Evolutionary conservation across 140 eudicot genomes (phyloP), one percentile per base, ranked within the genome.

Genomic region (Oenanthe javanica): DNA sequence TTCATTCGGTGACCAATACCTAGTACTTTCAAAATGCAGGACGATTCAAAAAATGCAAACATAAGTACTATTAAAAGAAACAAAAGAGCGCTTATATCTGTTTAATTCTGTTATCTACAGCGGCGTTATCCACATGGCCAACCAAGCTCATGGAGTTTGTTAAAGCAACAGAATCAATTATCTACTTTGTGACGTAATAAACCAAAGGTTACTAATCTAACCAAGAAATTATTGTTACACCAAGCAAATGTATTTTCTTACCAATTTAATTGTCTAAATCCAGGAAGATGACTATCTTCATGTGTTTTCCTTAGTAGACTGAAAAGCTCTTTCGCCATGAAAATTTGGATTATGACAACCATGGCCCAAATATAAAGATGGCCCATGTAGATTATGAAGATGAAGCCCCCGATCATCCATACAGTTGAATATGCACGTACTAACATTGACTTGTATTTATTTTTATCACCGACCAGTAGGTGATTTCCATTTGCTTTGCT

Each of bases 371-470:
- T 95, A 88, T 92, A 92, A n/a, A 95, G 95, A 93, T 95, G 99
- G 48, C 99, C 99, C 97, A 95, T 86, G 90, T 95, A 92, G 72
- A 95, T 86, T 77, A 92, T 85, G 52, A 86, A 87, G 76, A 82
- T 89, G 83, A 95, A 95, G 42, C 99, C 97, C 52, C 97, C 99
- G 84, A 95, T 89, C 99, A 95, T 95, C 99, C 99, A 95, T 52
- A 95, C 69, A 73, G 96, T 81, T 82, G 99, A 95, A 85, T 93
- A 86, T 47, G 94, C 84, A 40, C 99, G 97, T 47, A 90, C 85
- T 83, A 84, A 72, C 97, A 95, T 92, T 54, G 99, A 95, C 85
- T 77, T 90, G 92, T 95, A 95, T 76, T 95, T 95, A 83, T 84
- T 90, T 43, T 79, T 85, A 82, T 95, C 99, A 85, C 93, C 83